Evolutionary conservation across 169 alveolate genomes (phyloP).

Genomic region (Ichthyophthirius multifiliis): DNA sequence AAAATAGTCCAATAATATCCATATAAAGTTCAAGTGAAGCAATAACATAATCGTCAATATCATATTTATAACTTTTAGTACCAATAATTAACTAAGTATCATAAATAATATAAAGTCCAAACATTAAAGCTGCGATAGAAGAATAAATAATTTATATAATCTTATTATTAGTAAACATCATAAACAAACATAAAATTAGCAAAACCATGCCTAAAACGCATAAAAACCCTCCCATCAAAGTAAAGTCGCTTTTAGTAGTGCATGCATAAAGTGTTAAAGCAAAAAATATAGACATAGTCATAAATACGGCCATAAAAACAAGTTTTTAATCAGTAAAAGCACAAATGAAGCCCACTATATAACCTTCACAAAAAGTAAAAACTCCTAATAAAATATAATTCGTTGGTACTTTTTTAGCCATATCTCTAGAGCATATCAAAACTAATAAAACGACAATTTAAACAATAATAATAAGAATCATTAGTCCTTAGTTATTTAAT

Average conservation of each 20-base stretch:
- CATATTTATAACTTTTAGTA: constrained; percentile 8
- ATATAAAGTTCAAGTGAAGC: constrained; percentile 47
- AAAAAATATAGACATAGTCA: constrained; percentile 59
- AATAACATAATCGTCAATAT: constrained; percentile 49
- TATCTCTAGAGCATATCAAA: constrained; percentile 34
- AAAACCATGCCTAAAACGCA: constrained; percentile 17
- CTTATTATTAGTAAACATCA: neutral
- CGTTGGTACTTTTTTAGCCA: constrained; percentile 57
- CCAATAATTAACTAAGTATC: constrained; percentile 65
- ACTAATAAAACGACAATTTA: constrained; percentile 36
- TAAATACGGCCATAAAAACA: constrained; percentile 55
- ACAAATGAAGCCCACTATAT: constrained; percentile 38
- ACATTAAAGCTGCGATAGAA: constrained; percentile 22
- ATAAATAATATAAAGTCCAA: constrained; percentile 49
- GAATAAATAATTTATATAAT: constrained; percentile 14
- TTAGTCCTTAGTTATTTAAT: constrained; percentile 13
- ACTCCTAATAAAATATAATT: constrained; percentile 55
- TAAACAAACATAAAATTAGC: constrained; percentile 6
- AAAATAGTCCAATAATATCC: constrained; percentile 39
- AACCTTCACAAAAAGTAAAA: constrained; percentile 67
- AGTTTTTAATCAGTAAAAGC: constrained; percentile 26
- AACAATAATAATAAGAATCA: constrained; percentile 17
- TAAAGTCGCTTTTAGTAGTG: constrained; percentile 51
- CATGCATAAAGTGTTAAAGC: constrained; percentile 57
- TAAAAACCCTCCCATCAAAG: constrained; percentile 26